Percentiles rank a stretch among this genome's conserved stretches.
Evolutionary conservation across 345 rosid genomes (phyloP).

Genomic region (Erodium maritimum): DNA sequence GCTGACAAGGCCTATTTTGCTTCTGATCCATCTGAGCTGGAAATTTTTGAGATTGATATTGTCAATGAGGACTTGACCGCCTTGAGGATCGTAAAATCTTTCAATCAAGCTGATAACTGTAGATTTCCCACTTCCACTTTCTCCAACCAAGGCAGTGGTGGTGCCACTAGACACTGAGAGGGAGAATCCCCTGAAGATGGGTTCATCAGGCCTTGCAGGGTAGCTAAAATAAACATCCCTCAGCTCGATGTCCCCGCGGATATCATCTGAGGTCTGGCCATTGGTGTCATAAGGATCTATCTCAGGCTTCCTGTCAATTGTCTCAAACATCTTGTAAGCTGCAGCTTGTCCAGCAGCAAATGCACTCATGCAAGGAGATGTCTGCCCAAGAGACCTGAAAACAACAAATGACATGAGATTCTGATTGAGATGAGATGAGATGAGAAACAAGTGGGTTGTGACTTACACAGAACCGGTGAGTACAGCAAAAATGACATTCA

Average conservation of each 20-base stretch:
- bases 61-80: constrained; percentile 31
- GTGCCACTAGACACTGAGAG: constrained; percentile 28
- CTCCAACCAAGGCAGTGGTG: constrained; percentile 35
- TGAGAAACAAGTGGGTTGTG: background rate
- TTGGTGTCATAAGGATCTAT: constrained; percentile 25
- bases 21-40: constrained; percentile 34
- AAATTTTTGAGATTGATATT: constrained; percentile 25
- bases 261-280: constrained; percentile 19
- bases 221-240: constrained; percentile 28
- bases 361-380: constrained; percentile 29
- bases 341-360: constrained; percentile 38
- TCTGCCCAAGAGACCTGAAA: constrained; percentile 41
- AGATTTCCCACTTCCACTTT: constrained; percentile 43
- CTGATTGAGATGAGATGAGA: too few species aligned
- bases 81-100: constrained; percentile 33
- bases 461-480: constrained; percentile 36
- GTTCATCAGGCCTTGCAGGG: constrained; percentile 32
- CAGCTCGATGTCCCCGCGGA: constrained; percentile 25
- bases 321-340: constrained; percentile 35
- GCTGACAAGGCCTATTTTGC: constrained; percentile 38
- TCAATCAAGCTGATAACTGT: constrained; percentile 32
- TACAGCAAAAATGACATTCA: constrained; percentile 29
- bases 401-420: too few species aligned
- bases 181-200: constrained; percentile 26
- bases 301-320: constrained; percentile 22